Conservation (phyloP, 305 asterid species). For the Andrographis paniculata region DNA sequence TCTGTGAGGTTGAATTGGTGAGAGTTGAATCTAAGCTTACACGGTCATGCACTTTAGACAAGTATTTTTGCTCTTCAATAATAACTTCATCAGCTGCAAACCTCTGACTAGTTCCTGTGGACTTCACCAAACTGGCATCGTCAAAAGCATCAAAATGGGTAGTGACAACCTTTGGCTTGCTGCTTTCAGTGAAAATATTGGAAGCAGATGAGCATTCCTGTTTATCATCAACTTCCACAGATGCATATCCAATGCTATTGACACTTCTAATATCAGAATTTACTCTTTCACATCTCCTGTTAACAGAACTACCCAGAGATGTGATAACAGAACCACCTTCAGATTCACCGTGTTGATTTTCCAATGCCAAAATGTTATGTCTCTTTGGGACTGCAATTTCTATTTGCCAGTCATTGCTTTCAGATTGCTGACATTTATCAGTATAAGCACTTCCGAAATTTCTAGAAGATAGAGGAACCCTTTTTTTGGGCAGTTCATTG, state of each 20-base stretch:
- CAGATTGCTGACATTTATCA: constrained; percentile 57
- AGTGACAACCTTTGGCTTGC: constrained; percentile 35
- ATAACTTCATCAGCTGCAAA: constrained; percentile 55
- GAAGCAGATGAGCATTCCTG: constrained; percentile 67
- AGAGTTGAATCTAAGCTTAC: constrained; percentile 81
- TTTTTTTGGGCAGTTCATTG: constrained; percentile 36
- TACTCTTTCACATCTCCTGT: constrained; percentile 46
- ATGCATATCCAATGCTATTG: constrained; percentile 50
- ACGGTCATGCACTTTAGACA: constrained; percentile 47
- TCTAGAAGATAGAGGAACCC: constrained; percentile 56
- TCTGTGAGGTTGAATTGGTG: constrained; percentile 58
- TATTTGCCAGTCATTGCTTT: constrained; percentile 61
- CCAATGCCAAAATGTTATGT: constrained; percentile 31
- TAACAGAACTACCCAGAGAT: constrained; percentile 65
- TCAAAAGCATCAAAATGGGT: constrained; percentile 37
- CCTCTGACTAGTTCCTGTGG: constrained; percentile 49
- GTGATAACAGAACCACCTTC: constrained; percentile 69
- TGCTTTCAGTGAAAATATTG: constrained; percentile 48
- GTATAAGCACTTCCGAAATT: constrained; percentile 37
- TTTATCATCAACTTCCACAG: constrained; percentile 62
- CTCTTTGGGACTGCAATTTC: constrained; percentile 74
- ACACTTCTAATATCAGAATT: constrained; percentile 37
- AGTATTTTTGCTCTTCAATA: constrained; percentile 60
- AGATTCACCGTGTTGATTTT: constrained; percentile 54
- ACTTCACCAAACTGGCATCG: constrained; percentile 48